Evolutionary conservation across 768 basidiomycete genomes (phyloP), one percentile per base, ranked within the genome.

Genomic region (Ramaria rubella): DNA sequence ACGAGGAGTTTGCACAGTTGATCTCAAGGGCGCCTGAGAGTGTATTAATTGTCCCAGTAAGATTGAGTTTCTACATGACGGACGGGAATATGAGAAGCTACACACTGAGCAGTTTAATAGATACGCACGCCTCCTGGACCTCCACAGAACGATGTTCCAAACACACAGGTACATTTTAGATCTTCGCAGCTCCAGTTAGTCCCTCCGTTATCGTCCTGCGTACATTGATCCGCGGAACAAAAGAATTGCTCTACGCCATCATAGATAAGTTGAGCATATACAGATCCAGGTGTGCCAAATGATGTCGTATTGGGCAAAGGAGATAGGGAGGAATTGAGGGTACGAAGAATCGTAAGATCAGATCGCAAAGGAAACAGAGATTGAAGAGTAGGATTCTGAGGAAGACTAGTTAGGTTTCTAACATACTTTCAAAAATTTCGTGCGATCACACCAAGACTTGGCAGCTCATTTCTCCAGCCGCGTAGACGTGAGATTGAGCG

Each of bases 171-270:
- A 66, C 94, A 97, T 56, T 76, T 62, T 19, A 97, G 77, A 62
- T 83, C 79, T 44, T 81, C 74, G 61, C 94, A 97, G 17, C 72
- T 73, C 86, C 86, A 96, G 50, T 77, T 73, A 3, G 78, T 73
- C 42, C 74, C 72, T 1, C 72, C 74, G 61, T 58, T 45, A 8
- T 70, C 68, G 15, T 73, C 71, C 69, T 95, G 92, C 0, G 67
- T 70, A 72, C 94, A 96, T 5, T 76, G 73, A 60, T 81, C 73
- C 0, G 91, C 90, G 9, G 71, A 59, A 67, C 94, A 97, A 68
- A 80, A 88, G 72, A 97, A 97, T 64, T 96, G 92, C 65, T 94
- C 90, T 30, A 85, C 81, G 9, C 87, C 85, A n/a, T 75, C 75
- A 67, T 90, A 92, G 68, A 86, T 83, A 5, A 92, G 72, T 60